Evolutionary conservation across 306 rosid species (phyloP).

Genomic region (Trichosanthes truncata): DNA sequence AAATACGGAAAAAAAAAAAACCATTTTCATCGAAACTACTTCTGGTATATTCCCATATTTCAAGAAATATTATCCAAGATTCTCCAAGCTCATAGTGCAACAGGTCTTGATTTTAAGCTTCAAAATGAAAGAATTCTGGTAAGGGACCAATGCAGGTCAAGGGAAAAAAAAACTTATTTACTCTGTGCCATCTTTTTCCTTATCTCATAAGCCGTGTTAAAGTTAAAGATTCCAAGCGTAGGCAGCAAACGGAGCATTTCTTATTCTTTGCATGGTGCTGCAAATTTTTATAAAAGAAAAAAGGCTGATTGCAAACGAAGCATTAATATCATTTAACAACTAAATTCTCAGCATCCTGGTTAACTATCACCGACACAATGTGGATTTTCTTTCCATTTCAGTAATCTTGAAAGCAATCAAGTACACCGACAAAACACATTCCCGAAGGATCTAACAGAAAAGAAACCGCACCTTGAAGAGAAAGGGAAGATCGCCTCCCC

Average conservation of each 20-base stretch:
- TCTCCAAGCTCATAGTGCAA: neutral
- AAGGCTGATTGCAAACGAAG: constrained; percentile 63
- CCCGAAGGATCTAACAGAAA: neutral
- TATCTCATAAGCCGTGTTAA: constrained; percentile 40
- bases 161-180: constrained; percentile 12
- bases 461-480: constrained; percentile 22
- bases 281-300: too few relatives aligned
- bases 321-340: constrained; percentile 16
- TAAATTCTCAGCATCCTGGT: neutral
- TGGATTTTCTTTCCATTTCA: neutral
- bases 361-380: neutral
- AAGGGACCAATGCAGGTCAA: neutral
- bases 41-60: neutral
- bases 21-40: neutral
- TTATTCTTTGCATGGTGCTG: too few relatives aligned
- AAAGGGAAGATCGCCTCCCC: constrained; percentile 35
- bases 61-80: neutral
- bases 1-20: neutral
- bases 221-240: too few relatives aligned
- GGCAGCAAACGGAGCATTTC: constrained; percentile 67
- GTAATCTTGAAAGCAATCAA: neutral
- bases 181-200: constrained; percentile 42
- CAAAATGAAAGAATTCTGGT: neutral
- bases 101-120: neutral
- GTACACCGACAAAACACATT: neutral